phyloP scores from a whole-genome alignment of 192 early-diverging fungal genomes.

The Coemansia sp. region DNA sequence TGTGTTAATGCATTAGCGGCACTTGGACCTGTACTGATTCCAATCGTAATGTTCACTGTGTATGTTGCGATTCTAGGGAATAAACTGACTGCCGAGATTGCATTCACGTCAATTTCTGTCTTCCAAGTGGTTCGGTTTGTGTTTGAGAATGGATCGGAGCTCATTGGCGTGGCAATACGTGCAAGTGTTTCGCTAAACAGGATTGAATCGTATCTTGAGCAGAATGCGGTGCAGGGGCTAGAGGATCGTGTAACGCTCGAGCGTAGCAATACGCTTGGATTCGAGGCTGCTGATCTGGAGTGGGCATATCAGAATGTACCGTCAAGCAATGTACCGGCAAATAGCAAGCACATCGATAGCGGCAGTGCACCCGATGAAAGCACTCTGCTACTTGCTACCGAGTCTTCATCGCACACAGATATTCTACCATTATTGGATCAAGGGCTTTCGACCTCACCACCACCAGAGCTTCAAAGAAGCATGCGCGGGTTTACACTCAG shows the following conservation, averaged over 20 bases:
- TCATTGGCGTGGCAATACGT: slow-evolving; percentile 60
- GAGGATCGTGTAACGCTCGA: slow-evolving; percentile 25
- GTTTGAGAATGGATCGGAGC: slow-evolving; percentile 63
- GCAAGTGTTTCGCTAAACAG: slow-evolving; percentile 65
- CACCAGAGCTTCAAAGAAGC: neutral
- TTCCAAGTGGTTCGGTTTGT: slow-evolving; percentile 66
- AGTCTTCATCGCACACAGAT: neutral
- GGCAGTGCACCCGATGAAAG: neutral
- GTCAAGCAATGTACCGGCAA: neutral
- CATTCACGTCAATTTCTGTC: slow-evolving; percentile 72
- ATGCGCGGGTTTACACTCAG: slow-evolving; percentile 58
- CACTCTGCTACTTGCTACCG: neutral
- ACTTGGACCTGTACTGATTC: slow-evolving; percentile 63
- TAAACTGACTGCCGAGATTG: slow-evolving; percentile 61
- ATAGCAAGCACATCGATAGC: neutral
- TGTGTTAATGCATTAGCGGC: slow-evolving; percentile 55
- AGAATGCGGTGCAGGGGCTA: slow-evolving; percentile 64
- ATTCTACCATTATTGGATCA: neutral
- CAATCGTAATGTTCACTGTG: slow-evolving; percentile 59
- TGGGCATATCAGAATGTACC: slow-evolving; percentile 15
- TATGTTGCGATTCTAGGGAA: slow-evolving; percentile 63
- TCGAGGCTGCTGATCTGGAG: slow-evolving; percentile 35
- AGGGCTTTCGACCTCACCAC: neutral
- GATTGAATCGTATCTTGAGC: slow-evolving; percentile 72
- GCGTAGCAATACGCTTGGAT: slow-evolving; percentile 12